phyloP scores from a whole-genome alignment of 208 protist species.

The Crithidia bombi region DNA sequence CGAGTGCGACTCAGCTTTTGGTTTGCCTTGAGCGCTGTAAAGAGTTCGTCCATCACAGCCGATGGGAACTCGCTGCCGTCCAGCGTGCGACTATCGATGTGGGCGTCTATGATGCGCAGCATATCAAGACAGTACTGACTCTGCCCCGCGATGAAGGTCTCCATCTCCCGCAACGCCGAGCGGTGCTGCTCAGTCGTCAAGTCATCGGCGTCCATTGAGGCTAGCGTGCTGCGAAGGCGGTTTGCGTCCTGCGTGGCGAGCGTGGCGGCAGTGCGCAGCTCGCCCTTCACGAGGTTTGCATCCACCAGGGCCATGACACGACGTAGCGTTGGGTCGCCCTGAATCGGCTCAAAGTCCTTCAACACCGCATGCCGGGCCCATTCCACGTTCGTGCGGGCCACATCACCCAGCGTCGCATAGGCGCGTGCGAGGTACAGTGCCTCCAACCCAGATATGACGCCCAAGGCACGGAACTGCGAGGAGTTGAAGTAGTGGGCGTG shows the following conservation, averaged over 20 bases:
- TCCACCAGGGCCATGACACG: conserved; percentile 71
- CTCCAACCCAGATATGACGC: conserved; percentile 69
- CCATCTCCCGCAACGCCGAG: conserved; percentile 37
- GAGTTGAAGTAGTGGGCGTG: conserved; percentile 67
- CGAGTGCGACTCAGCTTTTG: conserved; percentile 29
- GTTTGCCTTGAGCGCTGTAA: conserved; percentile 42
- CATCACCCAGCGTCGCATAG: conserved; percentile 78
- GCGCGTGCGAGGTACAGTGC: conserved; percentile 76
- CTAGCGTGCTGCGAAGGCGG: conserved; percentile 23
- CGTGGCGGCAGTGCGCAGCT: conserved; percentile 48
- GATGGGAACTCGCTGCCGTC: conserved; percentile 46
- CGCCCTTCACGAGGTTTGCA: conserved; percentile 61
- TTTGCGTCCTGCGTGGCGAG: conserved; percentile 41
- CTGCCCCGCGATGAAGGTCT: conserved; percentile 34
- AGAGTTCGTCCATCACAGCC: conserved; percentile 45
- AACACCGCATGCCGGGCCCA: conserved; percentile 65
- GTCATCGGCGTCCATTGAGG: conserved; percentile 32
- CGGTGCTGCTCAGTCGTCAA: conserved; percentile 6
- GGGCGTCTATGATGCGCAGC: conserved; percentile 48
- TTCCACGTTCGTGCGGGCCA: conserved; percentile 59
- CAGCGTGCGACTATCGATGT: conserved; percentile 52
- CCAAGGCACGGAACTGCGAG: conserved; percentile 63
- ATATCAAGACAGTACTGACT: conserved; percentile 40
- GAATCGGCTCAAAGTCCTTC: conserved; percentile 63
- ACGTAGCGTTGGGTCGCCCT: conserved; percentile 60